Evolutionary conservation across 768 basidiomycete species (phyloP).

Genomic region (Lactarius tabidus): DNA sequence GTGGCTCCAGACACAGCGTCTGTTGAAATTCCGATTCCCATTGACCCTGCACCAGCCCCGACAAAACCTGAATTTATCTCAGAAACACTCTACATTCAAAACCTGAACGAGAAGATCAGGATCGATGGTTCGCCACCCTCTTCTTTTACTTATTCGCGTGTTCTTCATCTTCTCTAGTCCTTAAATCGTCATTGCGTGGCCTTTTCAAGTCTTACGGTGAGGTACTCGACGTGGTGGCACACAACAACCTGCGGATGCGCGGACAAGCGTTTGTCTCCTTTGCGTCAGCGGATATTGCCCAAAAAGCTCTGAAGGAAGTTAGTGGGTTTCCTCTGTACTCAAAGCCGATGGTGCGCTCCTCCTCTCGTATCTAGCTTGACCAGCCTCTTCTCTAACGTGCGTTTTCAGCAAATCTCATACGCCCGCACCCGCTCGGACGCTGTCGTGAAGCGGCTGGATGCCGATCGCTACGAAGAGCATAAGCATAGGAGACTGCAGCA

Average conservation of each 20-base stretch:
- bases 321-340: conserved; percentile 92
- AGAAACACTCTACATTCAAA: conserved; percentile 94
- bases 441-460: conserved; percentile 74
- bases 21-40: conserved; percentile 20
- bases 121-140: conserved; percentile 50
- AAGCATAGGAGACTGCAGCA: conserved; percentile 69
- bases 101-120: conserved; percentile 93
- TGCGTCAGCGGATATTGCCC: conserved; percentile 72
- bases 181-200: conserved; percentile 82
- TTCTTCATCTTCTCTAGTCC: conserved; percentile 46
- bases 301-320: conserved; percentile 89
- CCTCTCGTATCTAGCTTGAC: background rate
- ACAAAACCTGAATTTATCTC: conserved; percentile 48
- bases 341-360: conserved; percentile 80
- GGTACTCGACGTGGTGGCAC: conserved; percentile 93
- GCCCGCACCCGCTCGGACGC: conserved; percentile 86
- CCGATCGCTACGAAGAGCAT: conserved; percentile 65
- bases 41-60: conserved; percentile 23
- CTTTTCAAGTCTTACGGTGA: conserved; percentile 93
- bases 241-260: conserved; percentile 92
- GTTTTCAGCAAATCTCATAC: conserved; percentile 86
- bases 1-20: conserved; percentile 10
- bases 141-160: conserved; percentile 9
- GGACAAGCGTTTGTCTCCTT: conserved; percentile 99
- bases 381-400: background rate